Evolutionary conservation across 345 rosid genomes (phyloP), one percentile per base, ranked within the genome.

Genomic region (Populus deltoides): DNA sequence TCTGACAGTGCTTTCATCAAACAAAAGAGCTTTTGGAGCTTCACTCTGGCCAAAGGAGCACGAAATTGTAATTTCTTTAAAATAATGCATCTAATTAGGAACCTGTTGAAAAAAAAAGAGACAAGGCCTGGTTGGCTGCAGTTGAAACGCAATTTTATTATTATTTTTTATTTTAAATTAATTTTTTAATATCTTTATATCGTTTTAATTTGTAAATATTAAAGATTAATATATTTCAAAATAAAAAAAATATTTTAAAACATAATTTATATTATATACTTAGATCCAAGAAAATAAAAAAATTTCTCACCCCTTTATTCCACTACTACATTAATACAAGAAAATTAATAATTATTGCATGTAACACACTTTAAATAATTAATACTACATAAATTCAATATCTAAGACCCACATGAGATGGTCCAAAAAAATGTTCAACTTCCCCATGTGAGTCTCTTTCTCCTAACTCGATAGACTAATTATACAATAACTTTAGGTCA

Each of bases 391-490:
- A 35, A 75, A 81, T 75, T 72, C 31, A 79, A 81, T 77, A 62
- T 31, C 22, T 17, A 73, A 81, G 73, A 77, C 81, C 80, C 83
- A 82, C 81, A 81, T 70, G 81, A 80, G 83, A 77, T 38, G 70
- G 84, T 63, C 73, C 82, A 75, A 85, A 85, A 83, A 83, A 83
- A 76, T 74, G 85, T 77, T 75, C 45, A 80, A 24, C 84, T 33
- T 67, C 70, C 81, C 83, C 85, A 78, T 83, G 88, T 80, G 89
- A 81, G 53, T 51, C 69, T 82, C 79, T 71, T 29, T 65, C 27
- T 72, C 75, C 75, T 79, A 80, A 53, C 47, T 41, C 15, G 69
- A 79, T 66, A 41, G 25, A 51, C 27, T 25, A 55, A 69, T 45
- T 49, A 63, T 55, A 41, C 36, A 71, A 69, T 61, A 80, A 77